Conservation (phyloP, 306 rosid species). For the Crotalaria pallida region DNA sequence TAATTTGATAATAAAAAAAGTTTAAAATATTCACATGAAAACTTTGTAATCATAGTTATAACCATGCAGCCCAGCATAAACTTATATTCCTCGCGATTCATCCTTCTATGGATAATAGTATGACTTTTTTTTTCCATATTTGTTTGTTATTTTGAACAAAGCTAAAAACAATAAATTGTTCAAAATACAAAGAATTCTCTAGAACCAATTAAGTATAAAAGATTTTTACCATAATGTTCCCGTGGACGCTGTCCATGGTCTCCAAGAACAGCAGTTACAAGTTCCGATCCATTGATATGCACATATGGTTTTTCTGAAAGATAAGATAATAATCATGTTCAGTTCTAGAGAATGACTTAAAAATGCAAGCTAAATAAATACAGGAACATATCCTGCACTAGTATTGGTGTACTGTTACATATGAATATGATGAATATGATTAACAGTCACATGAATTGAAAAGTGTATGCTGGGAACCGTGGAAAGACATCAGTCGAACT, state of each 20-base stretch:
- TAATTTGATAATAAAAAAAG: not conserved
- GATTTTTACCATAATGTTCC: slow-evolving; percentile 72
- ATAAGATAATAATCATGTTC: slow-evolving; percentile 13
- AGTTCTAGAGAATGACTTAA: not conserved
- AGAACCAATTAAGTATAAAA: not conserved
- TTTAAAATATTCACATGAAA: not conserved
- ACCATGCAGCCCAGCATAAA: not conserved
- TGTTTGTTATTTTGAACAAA: not conserved
- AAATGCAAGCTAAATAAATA: slow-evolving; percentile 4
- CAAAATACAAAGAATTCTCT: slow-evolving; percentile 13
- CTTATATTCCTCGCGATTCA: slow-evolving; percentile 14
- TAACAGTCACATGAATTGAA: slow-evolving; percentile 1
- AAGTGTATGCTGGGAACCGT: not conserved
- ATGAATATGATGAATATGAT: not conserved
- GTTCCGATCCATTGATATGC: slow-evolving; percentile 95
- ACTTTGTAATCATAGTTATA: not conserved
- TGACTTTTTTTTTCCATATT: not conserved
- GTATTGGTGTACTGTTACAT: not conserved
- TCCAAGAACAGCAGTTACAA: slow-evolving; percentile 96
- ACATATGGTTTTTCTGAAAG: slow-evolving; percentile 70
- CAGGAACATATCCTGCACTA: not conserved
- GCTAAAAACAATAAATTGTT: slow-evolving; percentile 5
- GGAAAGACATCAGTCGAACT: not conserved
- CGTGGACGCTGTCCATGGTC: slow-evolving; percentile 98
- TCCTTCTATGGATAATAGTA: not conserved